These are phyloP conservation scores for Trichothecium roseum DNA, from an alignment of 2,329 filamentous ascomycete species.

Conservation along the genomic window DNA sequence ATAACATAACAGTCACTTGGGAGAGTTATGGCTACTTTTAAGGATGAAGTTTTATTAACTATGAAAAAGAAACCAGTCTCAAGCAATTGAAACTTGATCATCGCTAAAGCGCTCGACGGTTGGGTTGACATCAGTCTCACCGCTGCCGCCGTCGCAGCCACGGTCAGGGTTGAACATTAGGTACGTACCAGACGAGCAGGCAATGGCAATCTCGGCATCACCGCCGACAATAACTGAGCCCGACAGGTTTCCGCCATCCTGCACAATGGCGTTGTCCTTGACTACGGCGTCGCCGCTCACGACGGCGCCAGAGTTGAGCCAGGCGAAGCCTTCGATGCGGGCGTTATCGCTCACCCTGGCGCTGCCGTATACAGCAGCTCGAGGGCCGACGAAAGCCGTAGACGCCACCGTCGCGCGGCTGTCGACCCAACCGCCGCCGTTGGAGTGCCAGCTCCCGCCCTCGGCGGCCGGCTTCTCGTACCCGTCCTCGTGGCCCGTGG, in stretches of 20 bases:
- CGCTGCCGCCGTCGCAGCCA: constrained; percentile 1
- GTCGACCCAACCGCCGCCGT: constrained; percentile 2
- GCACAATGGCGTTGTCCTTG: constrained; percentile 1
- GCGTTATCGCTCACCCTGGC: background rate
- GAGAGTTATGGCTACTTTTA: no score
- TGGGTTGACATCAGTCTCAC: constrained; percentile 1
- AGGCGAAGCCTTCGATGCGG: constrained; percentile 2
- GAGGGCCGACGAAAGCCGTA: constrained; percentile 1
- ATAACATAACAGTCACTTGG: no score
- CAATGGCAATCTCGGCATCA: constrained; percentile 1
- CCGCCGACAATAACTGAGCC: constrained; percentile 1
- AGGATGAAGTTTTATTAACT: no score
- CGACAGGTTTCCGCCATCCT: constrained; percentile 1
- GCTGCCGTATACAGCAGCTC: constrained; percentile 2
- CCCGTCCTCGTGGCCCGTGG: constrained; percentile 1
- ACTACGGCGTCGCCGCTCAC: constrained; percentile 1
- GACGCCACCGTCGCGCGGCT: constrained; percentile 1
- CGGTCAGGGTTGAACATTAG: background rate
- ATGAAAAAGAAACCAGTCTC: no score
- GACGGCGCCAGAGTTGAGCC: constrained; percentile 1
- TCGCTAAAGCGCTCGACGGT: background rate
- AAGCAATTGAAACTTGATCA: no score
- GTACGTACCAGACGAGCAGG: constrained; percentile 2
- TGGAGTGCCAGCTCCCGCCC: constrained; percentile 1
- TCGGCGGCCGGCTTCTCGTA: background rate